Evolutionary conservation across 2,329 filamentous ascomycete genomes (phyloP).

Genomic region (Diaporthe batatas): DNA sequence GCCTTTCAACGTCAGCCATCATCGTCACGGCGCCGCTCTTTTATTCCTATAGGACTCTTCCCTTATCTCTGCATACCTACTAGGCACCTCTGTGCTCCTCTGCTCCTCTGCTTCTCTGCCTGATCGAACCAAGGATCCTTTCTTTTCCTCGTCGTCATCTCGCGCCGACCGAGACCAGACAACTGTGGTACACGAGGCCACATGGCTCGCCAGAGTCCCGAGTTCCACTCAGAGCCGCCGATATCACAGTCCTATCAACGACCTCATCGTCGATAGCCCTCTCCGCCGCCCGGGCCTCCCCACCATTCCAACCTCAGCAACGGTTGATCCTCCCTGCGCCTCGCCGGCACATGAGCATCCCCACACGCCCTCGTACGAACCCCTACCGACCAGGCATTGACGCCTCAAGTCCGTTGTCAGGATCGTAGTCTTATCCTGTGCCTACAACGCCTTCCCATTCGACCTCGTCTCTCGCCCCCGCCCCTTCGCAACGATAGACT

Average conservation of each 20-base stretch:
- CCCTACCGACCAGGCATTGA: not conserved
- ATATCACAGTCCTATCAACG: not conserved
- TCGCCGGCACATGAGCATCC: not conserved
- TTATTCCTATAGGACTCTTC: not conserved
- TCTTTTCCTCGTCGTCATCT: constrained; percentile 9
- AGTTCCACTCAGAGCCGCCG: constrained; percentile 6
- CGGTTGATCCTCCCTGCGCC: not conserved
- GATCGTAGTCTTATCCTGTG: not conserved
- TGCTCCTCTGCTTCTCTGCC: not conserved
- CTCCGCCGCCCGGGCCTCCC: not conserved
- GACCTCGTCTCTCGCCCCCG: not conserved
- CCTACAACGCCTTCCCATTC: not conserved
- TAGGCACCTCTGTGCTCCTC: not conserved
- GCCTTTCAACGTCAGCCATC: not conserved
- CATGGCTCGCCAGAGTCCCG: constrained; percentile 33
- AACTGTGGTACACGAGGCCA: constrained; percentile 31
- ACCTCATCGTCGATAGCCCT: not conserved
- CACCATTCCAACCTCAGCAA: not conserved
- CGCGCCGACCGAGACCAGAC: constrained; percentile 12
- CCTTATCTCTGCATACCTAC: constrained; percentile 10
- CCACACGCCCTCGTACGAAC: not conserved
- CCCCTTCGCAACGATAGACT: not conserved
- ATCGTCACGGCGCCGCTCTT: constrained; percentile 1
- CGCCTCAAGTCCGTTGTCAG: not conserved
- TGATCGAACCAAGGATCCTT: not conserved